These are phyloP conservation scores for Opeltia flavorubescens DNA, from an alignment of 495 filamentous ascomycete genomes.

Conservation along the genomic window DNA sequence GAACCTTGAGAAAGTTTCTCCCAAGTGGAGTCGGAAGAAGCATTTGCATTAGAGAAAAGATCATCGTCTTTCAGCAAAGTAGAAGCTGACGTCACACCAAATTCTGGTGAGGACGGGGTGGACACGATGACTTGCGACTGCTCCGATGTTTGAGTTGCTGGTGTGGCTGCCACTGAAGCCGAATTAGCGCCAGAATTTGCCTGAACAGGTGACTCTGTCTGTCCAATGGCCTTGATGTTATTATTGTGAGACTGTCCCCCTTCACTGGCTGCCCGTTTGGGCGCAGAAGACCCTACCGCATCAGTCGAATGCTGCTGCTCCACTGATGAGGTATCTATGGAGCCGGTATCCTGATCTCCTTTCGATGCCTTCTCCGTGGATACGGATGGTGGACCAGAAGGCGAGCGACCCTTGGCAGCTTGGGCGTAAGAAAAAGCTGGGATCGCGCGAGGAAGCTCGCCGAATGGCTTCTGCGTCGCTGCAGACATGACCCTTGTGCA, in stretches of 20 bases:
- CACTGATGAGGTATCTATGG: slow-evolving; percentile 10
- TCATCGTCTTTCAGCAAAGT: slow-evolving; percentile 59
- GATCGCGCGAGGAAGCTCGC: slow-evolving; percentile 3
- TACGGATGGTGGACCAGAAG: slow-evolving; percentile 20
- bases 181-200: background rate
- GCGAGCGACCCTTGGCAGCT: slow-evolving; percentile 66
- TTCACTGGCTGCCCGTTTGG: slow-evolving; percentile 15
- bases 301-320: slow-evolving; percentile 5
- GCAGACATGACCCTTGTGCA: slow-evolving; percentile 8
- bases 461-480: slow-evolving; percentile 8
- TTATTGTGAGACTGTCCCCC: slow-evolving; percentile 9
- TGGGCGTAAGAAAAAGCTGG: slow-evolving; percentile 81
- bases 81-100: slow-evolving; percentile 49
- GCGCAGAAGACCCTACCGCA: slow-evolving; percentile 8
- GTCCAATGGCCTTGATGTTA: slow-evolving; percentile 1
- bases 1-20: slow-evolving; percentile 54
- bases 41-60: slow-evolving; percentile 49
- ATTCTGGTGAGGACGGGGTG: slow-evolving; percentile 51
- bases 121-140: slow-evolving; percentile 23
- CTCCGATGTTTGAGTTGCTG: background rate
- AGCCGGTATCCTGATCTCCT: slow-evolving; percentile 20
- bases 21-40: slow-evolving; percentile 47
- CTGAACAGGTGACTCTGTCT: background rate
- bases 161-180: background rate
- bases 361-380: slow-evolving; percentile 23